These are phyloP conservation scores for Amanita brunnescens DNA, from an alignment of 768 basidiomycete species.

Conservation along the genomic window DNA sequence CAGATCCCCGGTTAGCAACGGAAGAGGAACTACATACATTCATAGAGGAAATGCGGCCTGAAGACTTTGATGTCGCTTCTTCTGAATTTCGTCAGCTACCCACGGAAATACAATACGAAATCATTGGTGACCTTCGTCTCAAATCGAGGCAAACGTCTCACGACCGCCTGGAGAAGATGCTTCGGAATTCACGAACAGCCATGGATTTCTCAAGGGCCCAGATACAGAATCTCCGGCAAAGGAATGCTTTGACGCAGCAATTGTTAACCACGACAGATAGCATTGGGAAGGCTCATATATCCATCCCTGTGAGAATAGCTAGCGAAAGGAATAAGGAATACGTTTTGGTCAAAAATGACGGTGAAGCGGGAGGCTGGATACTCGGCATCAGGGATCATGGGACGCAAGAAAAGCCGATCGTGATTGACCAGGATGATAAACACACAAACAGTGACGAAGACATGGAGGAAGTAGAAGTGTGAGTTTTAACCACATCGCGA, in stretches of 20 bases:
- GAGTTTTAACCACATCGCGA: conserved; percentile 20
- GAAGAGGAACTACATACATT: conserved; percentile 90
- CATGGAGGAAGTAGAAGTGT: conserved; percentile 82
- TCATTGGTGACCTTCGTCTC: conserved; percentile 89
- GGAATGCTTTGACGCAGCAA: conserved; percentile 90
- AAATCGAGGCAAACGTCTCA: conserved; percentile 94
- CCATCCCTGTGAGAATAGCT: conserved; percentile 89
- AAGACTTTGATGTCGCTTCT: conserved; percentile 89
- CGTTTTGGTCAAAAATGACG: conserved; percentile 88
- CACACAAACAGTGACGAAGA: conserved; percentile 40
- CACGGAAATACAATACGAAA: conserved; percentile 96
- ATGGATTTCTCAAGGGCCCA: conserved; percentile 96
- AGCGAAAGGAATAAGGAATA: conserved; percentile 94
- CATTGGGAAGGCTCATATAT: conserved; percentile 83
- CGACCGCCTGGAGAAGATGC: conserved; percentile 86
- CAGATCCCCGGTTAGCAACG: conserved; percentile 91
- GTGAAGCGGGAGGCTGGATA: conserved; percentile 86
- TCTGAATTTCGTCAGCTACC: conserved; percentile 87
- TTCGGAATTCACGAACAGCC: conserved; percentile 66
- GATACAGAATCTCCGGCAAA: conserved; percentile 80
- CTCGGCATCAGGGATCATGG: conserved; percentile 80
- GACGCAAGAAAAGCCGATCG: conserved; percentile 76
- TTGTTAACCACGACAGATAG: conserved; percentile 86
- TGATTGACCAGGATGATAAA: conserved; percentile 60
- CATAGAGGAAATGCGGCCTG: conserved; percentile 93